Evolutionary conservation across 2,329 filamentous ascomycete genomes (phyloP), one percentile per base, ranked within the genome.

Genomic region (Colletotrichum acutatum): DNA sequence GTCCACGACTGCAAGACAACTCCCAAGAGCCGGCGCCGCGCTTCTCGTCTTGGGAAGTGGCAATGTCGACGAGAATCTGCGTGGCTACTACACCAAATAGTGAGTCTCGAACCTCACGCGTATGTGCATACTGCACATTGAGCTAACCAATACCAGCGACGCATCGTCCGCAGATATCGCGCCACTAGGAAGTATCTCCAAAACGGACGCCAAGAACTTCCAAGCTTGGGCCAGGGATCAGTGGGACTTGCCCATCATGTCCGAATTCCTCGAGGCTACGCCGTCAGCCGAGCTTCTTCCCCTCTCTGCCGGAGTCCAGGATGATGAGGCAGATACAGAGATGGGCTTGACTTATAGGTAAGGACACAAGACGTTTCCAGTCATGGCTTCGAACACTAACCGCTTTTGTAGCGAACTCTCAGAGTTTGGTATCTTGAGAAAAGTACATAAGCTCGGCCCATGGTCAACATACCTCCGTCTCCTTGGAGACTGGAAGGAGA

Each of bases 131-230:
- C 1, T 24, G 12, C 28, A 30, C 1, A 32, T 19, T 6, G 1
- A 8, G 60, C 16, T 19, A 28, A 22, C 42, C 53, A 26, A n/a
- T 24, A 2, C 57, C 30, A 63, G 71, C 77, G 91, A 93, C 76
- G 85, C 84, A 66, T 85, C 82, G 7, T 87, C 84, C 8, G 88
- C 85, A 1, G 88, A 90, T 75, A 83, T 91, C 77, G 87, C 90
- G 63, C 89, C 89, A 2, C 87, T 90, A 37, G 89, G 87, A 26
- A 84, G 83, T 19, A 86, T 85, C 30, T 82, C 76, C 42, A 94
- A 94, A 79, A 89, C 86, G 2, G 92, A 94, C 76, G 85, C 93
- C 2, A 92, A 90, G 78, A 80, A 84, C 19, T 93, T 94, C 82
- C 90, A 93, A 74, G 81, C 80, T 46, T 93, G 89, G 85, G 86